Conservation (phyloP, 495 filamentous ascomycete species). For the Schizothecium vesticola region DNA sequence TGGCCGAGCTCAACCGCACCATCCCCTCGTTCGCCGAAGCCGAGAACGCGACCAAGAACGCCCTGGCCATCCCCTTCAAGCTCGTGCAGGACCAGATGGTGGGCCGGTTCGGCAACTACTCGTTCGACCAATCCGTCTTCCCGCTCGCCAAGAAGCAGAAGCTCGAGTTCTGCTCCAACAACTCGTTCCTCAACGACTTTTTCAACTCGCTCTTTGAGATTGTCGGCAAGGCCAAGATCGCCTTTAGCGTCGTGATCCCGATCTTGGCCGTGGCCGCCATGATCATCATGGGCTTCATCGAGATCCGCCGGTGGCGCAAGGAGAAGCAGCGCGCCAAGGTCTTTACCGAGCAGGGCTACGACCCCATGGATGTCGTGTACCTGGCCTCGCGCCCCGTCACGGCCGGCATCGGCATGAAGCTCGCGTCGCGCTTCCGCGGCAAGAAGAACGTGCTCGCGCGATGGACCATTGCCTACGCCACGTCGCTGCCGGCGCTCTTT, state of each 20-base stretch:
- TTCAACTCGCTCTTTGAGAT: slow-evolving; percentile 65
- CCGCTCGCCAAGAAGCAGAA: slow-evolving; percentile 75
- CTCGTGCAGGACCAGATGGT: slow-evolving; percentile 66
- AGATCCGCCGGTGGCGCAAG: slow-evolving; percentile 70
- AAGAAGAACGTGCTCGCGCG: slow-evolving; percentile 66
- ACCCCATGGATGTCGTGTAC: slow-evolving; percentile 86
- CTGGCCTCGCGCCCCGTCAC: slow-evolving; percentile 77
- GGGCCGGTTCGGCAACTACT: slow-evolving; percentile 58
- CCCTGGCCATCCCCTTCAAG: slow-evolving; percentile 74
- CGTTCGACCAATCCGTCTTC: slow-evolving; percentile 70
- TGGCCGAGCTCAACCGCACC: slow-evolving; percentile 64
- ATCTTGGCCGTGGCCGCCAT: slow-evolving; percentile 66
- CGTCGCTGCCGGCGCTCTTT: slow-evolving; percentile 78
- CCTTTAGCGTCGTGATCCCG: slow-evolving; percentile 67
- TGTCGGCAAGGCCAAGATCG: slow-evolving; percentile 56
- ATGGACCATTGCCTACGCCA: slow-evolving; percentile 85
- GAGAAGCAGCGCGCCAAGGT: slow-evolving; percentile 64
- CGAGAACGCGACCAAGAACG: slow-evolving; percentile 65
- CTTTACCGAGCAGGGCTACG: slow-evolving; percentile 57
- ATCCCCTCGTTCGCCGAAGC: slow-evolving; percentile 81
- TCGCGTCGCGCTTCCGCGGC: slow-evolving; percentile 62
- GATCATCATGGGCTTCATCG: slow-evolving; percentile 70
- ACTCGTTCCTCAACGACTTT: slow-evolving; percentile 79
- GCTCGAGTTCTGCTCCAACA: slow-evolving; percentile 81
- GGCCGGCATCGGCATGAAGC: slow-evolving; percentile 62